Percentiles rank a stretch among this genome's conserved stretches.
Evolutionary conservation across 352 stramenopile species (phyloP).

Genomic region (Elongisporangium senticosum): DNA sequence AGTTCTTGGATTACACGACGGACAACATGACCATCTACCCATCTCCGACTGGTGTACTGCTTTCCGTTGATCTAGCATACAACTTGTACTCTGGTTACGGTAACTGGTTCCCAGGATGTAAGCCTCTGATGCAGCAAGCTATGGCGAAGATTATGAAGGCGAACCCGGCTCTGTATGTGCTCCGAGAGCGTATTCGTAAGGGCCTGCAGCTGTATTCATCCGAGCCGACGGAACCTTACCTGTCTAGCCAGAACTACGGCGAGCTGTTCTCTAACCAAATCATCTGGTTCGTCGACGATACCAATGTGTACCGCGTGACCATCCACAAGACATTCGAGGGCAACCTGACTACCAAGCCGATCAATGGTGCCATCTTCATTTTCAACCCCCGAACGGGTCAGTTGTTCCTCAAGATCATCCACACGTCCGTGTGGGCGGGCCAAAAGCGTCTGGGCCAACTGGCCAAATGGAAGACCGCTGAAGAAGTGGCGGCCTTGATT

Average conservation of each 20-base stretch:
- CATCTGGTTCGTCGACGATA: slow-evolving; percentile 99
- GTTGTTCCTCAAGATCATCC: slow-evolving; percentile 99
- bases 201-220: slow-evolving; percentile 99
- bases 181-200: slow-evolving; percentile 99
- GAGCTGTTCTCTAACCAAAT: slow-evolving; percentile 99
- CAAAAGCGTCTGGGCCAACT: slow-evolving; percentile 99
- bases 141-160: slow-evolving; percentile 99
- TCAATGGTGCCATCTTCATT: slow-evolving; percentile 99
- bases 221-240: slow-evolving; percentile 99
- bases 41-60: slow-evolving; percentile 96
- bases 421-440: slow-evolving; percentile 99
- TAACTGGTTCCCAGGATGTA: slow-evolving; percentile 99
- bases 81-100: slow-evolving; percentile 99
- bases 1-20: slow-evolving; percentile 99
- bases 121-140: slow-evolving; percentile 98
- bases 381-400: slow-evolving; percentile 99
- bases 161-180: slow-evolving; percentile 99
- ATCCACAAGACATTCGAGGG: slow-evolving; percentile 99
- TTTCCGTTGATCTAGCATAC: slow-evolving; percentile 98
- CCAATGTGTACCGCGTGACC: slow-evolving; percentile 98
- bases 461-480: slow-evolving; percentile 99
- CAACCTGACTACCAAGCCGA: slow-evolving; percentile 99
- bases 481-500: slow-evolving; percentile 99
- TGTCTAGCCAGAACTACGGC: slow-evolving; percentile 99
- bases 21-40: slow-evolving; percentile 99